Evolutionary conservation across 2,329 filamentous ascomycete genomes (phyloP).

Genomic region (Exophiala alcalophila): DNA sequence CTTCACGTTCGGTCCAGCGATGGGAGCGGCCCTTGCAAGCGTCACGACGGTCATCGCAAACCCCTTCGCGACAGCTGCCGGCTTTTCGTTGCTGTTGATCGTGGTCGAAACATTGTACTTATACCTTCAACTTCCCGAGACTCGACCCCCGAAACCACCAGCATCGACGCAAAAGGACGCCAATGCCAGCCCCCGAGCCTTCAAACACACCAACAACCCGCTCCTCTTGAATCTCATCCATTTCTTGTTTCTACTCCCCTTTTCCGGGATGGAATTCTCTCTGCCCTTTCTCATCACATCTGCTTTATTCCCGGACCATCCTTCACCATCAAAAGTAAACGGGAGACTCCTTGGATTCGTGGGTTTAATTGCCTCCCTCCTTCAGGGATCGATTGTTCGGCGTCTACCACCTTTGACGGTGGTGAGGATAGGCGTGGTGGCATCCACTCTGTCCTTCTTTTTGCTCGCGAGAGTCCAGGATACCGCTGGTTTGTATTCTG

Average conservation of each 20-base stretch:
- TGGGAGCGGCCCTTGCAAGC: constrained; percentile 80
- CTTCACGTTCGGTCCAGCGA: constrained; percentile 91
- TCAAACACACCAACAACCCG: constrained; percentile 69
- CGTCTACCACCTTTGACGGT: constrained; percentile 76
- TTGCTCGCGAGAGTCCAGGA: constrained; percentile 69
- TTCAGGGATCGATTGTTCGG: constrained; percentile 88
- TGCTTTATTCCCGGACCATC: constrained; percentile 77
- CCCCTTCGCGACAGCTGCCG: constrained; percentile 89
- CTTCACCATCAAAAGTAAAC: constrained; percentile 64
- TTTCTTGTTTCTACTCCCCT: constrained; percentile 89
- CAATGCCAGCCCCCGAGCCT: constrained; percentile 27
- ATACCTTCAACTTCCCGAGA: constrained; percentile 82
- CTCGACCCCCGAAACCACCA: constrained; percentile 59
- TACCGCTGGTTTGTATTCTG: constrained; percentile 69
- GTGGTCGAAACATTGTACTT: constrained; percentile 84
- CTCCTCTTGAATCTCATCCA: constrained; percentile 79
- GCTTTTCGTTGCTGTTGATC: constrained; percentile 80
- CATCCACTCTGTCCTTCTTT: constrained; percentile 76
- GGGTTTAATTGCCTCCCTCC: constrained; percentile 82
- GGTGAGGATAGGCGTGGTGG: constrained; percentile 73
- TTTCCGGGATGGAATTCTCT: constrained; percentile 97
- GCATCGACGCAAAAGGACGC: constrained; percentile 31
- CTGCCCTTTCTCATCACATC: constrained; percentile 91
- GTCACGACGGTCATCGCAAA: constrained; percentile 78
- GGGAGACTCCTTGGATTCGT: constrained; percentile 86